phyloP scores from a whole-genome alignment of 305 asterid species.

The Fraxinus nigra region DNA sequence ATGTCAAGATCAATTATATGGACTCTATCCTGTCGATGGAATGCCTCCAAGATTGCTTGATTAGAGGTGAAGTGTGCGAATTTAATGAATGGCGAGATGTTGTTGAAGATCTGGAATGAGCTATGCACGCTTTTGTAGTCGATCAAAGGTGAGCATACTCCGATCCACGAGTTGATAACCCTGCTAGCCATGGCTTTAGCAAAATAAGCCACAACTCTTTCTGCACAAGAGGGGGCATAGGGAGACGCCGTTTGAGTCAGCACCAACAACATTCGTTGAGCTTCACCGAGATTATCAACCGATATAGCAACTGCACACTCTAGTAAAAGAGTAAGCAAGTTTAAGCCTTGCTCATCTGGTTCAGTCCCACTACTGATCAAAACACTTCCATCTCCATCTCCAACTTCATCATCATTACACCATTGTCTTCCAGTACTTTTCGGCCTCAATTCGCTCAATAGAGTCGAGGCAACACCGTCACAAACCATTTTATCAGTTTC shows the following conservation, averaged over 20 bases:
- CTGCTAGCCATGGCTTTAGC: constrained; percentile 68
- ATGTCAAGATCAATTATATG: constrained; percentile 70
- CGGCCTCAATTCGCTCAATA: constrained; percentile 40
- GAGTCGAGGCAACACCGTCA: constrained; percentile 18
- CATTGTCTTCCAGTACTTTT: constrained; percentile 27
- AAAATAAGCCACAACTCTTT: constrained; percentile 68
- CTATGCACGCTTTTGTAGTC: constrained; percentile 35
- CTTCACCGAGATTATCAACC: constrained; percentile 62
- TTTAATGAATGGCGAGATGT: constrained; percentile 56
- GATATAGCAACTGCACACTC: constrained; percentile 82
- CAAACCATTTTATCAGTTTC: constrained; percentile 6
- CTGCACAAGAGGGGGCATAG: constrained; percentile 51
- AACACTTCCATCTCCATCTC: background rate
- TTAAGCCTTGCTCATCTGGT: constrained; percentile 41
- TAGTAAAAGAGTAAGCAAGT: constrained; percentile 43
- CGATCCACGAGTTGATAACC: constrained; percentile 72
- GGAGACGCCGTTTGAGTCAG: constrained; percentile 64
- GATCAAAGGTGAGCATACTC: constrained; percentile 50
- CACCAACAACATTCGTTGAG: constrained; percentile 63
- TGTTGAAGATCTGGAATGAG: constrained; percentile 63
- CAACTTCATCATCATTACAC: constrained; percentile 2
- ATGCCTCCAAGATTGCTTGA: constrained; percentile 71
- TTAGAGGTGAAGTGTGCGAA: constrained; percentile 77
- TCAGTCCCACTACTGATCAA: background rate
- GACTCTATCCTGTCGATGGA: constrained; percentile 41